Evolutionary conservation across 2,329 filamentous ascomycete species (phyloP).

Genomic region (Trichoderma polysporum): DNA sequence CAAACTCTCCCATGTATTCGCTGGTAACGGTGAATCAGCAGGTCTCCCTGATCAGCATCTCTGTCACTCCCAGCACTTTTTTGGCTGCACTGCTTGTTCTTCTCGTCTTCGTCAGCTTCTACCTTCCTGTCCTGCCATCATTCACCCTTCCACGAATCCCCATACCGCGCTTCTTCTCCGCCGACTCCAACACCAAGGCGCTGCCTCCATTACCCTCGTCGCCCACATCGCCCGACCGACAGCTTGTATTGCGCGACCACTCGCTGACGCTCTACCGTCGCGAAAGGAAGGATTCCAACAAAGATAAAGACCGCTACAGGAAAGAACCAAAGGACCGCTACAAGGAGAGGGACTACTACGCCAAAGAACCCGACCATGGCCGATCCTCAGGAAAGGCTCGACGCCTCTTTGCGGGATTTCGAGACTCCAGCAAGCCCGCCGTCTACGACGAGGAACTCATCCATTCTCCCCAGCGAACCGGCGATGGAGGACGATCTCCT

Average conservation of each 20-base stretch:
- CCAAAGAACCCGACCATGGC: constrained; percentile 27
- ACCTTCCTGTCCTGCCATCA: constrained; percentile 40
- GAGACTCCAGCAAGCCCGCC: constrained; percentile 46
- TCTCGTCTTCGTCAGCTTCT: constrained; percentile 53
- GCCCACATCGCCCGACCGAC: constrained; percentile 21
- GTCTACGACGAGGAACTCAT: constrained; percentile 33
- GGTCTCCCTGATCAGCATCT: constrained; percentile 59
- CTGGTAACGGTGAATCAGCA: constrained; percentile 61
- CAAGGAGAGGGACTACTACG: constrained; percentile 9
- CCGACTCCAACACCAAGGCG: constrained; percentile 27
- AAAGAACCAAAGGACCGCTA: constrained; percentile 18
- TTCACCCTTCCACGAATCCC: constrained; percentile 36
- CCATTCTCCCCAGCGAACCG: constrained; percentile 36
- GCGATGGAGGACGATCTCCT: constrained; percentile 37
- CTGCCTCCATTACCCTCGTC: constrained; percentile 29
- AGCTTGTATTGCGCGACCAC: constrained; percentile 36
- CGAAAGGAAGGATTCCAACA: constrained; percentile 25
- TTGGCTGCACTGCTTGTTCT: constrained; percentile 51
- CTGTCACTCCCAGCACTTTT: constrained; percentile 58
- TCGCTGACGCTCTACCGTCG: constrained; percentile 34
- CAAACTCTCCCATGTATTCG: constrained; percentile 51
- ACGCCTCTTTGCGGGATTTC: constrained; percentile 56
- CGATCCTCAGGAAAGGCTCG: constrained; percentile 43
- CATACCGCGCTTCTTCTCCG: constrained; percentile 32
- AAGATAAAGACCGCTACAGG: constrained; percentile 1